Evolutionary conservation across 352 stramenopile genomes (phyloP), one percentile per base, ranked within the genome.

Genomic region (Pythium brachiatum): DNA sequence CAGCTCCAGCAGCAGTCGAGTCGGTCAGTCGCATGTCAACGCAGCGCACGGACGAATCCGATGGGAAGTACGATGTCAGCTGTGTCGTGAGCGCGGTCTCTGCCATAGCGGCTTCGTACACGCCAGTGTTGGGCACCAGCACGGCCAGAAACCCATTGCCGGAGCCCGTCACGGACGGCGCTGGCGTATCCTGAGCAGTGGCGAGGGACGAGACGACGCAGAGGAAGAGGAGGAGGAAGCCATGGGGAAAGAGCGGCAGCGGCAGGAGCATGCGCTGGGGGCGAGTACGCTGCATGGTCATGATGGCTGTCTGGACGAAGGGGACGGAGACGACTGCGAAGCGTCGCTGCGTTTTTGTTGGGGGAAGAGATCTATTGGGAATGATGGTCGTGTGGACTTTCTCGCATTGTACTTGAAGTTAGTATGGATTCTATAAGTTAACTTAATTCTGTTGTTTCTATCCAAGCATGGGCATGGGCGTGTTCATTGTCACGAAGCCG

Each of bases 401-500:
- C 57, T 64, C 27, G 27, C 2, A 2, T 34, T 44, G 53, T 20
- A 57, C 48, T 64, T 53, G 38, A 64, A 44, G 21, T 58, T 20
- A 38, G 47, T 64, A 64, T 64, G 31, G 21, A 34, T 41, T 53
- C 26, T 44, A 61, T 36, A 34, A 3, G 43, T 47, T 62, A 62
- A 62, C 20, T 62, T 62, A 62, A 29, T 54, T 39, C 13, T 34
- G 43, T 20, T 21, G 0, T 13, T 3, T n/a, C 47, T 41, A 67
- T 3, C 60, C 60, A 1, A 68, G 61, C 53, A 68, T 68, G 13
- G 61, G 54, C 54, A 68, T 25, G 3, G 48, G 36, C 38, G 50
- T 59, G 48, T 50, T 52, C 29, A 38, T 15, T 1, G 60, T 51
- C 38, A 47, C 51, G 34, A 69, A 64, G 13, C 43, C 31, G 43